Conservation (phyloP, 495 filamentous ascomycete genomes). For the Tuber indicum region DNA sequence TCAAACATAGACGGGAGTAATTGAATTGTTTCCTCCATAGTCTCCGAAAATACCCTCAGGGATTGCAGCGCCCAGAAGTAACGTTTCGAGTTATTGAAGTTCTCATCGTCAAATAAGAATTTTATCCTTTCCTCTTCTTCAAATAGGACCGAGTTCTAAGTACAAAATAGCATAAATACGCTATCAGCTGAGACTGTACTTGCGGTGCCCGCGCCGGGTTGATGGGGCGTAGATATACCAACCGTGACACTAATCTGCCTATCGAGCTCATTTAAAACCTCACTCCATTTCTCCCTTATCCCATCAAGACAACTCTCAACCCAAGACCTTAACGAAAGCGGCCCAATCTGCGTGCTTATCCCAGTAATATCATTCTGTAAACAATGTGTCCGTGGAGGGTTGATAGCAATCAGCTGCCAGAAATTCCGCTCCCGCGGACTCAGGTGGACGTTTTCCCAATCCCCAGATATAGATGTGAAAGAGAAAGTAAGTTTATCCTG, state of each 20-base stretch:
- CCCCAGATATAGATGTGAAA: background rate
- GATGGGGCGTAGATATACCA: background rate
- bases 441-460: background rate
- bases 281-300: constrained; percentile 3
- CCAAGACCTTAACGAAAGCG: background rate
- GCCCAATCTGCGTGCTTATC: background rate
- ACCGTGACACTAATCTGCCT: constrained; percentile 4
- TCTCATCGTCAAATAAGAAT: constrained; percentile 20
- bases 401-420: constrained; percentile 8
- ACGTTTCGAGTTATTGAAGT: constrained; percentile 37
- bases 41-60: constrained; percentile 16
- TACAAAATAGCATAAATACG: background rate
- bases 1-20: background rate
- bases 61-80: constrained; percentile 32
- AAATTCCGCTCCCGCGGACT: background rate
- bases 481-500: constrained; percentile 9
- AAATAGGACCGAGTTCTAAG: background rate
- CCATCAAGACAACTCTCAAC: background rate
- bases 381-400: background rate
- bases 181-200: background rate
- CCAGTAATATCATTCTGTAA: background rate
- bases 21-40: constrained; percentile 11
- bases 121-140: background rate
- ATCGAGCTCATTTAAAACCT: constrained; percentile 9
- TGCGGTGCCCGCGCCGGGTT: background rate